These are phyloP conservation scores for Brettanomyces sp. DNA, from an alignment of 805 yeast species.

Conservation along the genomic window DNA sequence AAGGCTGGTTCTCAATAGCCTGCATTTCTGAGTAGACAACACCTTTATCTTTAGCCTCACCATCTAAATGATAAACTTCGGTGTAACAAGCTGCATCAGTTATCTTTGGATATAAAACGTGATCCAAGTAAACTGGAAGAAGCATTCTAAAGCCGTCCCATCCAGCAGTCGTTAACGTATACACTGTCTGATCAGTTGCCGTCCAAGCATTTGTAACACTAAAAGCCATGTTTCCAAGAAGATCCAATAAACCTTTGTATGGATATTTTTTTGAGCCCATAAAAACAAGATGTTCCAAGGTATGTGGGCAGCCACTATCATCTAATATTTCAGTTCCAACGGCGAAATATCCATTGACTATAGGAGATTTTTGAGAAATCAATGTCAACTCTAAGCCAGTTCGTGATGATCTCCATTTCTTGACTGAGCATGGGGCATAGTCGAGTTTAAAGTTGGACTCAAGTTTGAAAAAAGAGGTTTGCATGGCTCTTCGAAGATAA, in stretches of 20 bases:
- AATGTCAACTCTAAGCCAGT: slow-evolving; percentile 80
- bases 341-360: slow-evolving; percentile 89
- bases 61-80: slow-evolving; percentile 93
- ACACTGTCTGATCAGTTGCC: slow-evolving; percentile 89
- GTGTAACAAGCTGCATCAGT: slow-evolving; percentile 88
- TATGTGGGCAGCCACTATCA: slow-evolving; percentile 91
- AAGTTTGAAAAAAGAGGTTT: slow-evolving; percentile 27
- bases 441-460: slow-evolving; percentile 51
- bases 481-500: slow-evolving; percentile 7
- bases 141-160: slow-evolving; percentile 87
- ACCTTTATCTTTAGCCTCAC: slow-evolving; percentile 84
- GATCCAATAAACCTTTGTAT: slow-evolving; percentile 83
- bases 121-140: slow-evolving; percentile 86
- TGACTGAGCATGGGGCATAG: slow-evolving; percentile 63
- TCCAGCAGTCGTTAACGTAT: slow-evolving; percentile 86
- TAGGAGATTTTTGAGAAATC: slow-evolving; percentile 73
- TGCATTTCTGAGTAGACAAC: slow-evolving; percentile 98
- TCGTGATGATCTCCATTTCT: slow-evolving; percentile 68
- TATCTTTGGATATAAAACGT: slow-evolving; percentile 72
- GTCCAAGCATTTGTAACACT: slow-evolving; percentile 97
- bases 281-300: slow-evolving; percentile 86
- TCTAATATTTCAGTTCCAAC: slow-evolving; percentile 87
- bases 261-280: slow-evolving; percentile 91
- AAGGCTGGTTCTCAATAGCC: slow-evolving; percentile 73
- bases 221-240: slow-evolving; percentile 73